Base-by-base conservation (phyloP, 352 stramenopile genomes). In the Peronospora destructor region DNA sequence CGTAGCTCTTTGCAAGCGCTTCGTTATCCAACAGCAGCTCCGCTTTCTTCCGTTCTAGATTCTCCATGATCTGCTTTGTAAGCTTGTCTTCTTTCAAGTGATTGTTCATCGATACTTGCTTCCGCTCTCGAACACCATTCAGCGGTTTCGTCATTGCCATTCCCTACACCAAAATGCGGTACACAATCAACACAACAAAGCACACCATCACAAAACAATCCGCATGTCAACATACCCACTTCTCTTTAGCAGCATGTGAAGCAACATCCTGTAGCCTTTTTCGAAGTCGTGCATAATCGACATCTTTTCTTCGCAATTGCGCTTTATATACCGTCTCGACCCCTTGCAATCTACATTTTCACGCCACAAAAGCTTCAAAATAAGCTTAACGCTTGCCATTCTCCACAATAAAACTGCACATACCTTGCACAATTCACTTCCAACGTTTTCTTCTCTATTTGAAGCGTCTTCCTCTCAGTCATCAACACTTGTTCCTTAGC, bases 261-360 rank as follows among this genome's bases (percentile, higher is more conserved):
- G 71, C 65, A 0, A 58, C 60, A 17, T 86, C 73, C 50, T 89
- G 71, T n/a, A 89, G 49, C 39, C 41, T 83, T 59, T 89, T 89
- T 34, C 72, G 68, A 10, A 91, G 52, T 4, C 81, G 68, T 45
- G 85, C 73, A 57, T 90, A 89, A 29, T 87, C 73, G 28, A 79
- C 64, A 53, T 91, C 81, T 47, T 87, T 88, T 30, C 68, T 71
- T 17, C 78, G 68, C 45, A 91, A 26, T 39, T 91, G 76, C 4
- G 81, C 71, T 39, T 87, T 89, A 49, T 72, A 89, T 6, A 72
- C 73, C 23, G 76, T 85, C 53, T 89, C 77, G 5, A 87, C 69
- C 6, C 80, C 78, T 57, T 89, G 77, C 44, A 91, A 47, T 28
- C 72, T 81, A 39, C 35, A 45, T 36, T 11, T 23, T 0, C 12